phyloP scores from a whole-genome alignment of 306 rosid genomes.

The Rosa multiflora region DNA sequence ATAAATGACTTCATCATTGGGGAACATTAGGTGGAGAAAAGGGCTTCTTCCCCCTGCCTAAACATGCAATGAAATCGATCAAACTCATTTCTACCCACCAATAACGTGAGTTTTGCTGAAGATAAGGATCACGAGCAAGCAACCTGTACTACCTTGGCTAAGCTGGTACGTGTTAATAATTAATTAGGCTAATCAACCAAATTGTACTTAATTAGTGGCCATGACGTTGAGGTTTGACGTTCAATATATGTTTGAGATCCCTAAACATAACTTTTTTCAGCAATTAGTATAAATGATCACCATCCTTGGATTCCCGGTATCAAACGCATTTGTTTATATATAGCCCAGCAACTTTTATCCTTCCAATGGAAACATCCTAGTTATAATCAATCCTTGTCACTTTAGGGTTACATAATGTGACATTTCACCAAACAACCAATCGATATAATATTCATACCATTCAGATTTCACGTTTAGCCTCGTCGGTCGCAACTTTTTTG shows the following conservation, averaged over 20 bases:
- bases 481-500: too few relatives aligned
- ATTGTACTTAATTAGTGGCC: neutral
- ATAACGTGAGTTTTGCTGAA: neutral
- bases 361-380: neutral
- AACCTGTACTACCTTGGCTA: neutral
- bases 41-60: slow-evolving; percentile 3
- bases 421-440: neutral
- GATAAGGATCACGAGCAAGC: slow-evolving; percentile 8
- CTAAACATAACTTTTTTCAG: neutral
- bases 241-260: slow-evolving; percentile 6
- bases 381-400: slow-evolving; percentile 1
- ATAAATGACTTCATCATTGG: neutral
- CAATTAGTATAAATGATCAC: neutral
- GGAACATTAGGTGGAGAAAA: neutral
- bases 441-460: neutral
- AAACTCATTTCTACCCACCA: neutral
- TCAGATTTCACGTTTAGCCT: neutral
- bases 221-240: neutral
- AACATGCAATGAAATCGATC: neutral
- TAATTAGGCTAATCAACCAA: neutral
- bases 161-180: neutral
- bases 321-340: slow-evolving; percentile 3
- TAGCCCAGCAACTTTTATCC: neutral
- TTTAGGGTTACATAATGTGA: neutral
- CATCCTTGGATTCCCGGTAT: neutral